Percentiles rank a stretch among this genome's conserved stretches.
Conservation (phyloP, 1,284 basidiomycete genomes). For the Stereum hirsutum region DNA sequence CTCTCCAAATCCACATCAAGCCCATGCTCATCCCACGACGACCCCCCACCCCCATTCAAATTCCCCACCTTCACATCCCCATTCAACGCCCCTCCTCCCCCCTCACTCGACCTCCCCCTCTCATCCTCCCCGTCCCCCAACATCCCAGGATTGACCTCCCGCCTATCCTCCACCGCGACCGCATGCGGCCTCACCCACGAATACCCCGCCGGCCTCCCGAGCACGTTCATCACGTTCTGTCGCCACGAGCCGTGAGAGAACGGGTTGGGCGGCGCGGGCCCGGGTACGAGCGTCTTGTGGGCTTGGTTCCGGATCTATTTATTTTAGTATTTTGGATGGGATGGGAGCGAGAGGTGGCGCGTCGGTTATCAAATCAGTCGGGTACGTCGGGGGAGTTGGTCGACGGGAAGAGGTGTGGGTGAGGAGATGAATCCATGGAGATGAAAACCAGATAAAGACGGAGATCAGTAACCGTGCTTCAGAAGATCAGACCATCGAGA, state of each 20-base stretch:
- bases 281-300: conserved; percentile 56
- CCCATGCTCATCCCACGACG: background rate
- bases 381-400: too few relatives aligned
- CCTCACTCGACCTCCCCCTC: background rate
- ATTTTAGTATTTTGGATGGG: too few relatives aligned
- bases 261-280: conserved; percentile 61
- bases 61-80: too few relatives aligned
- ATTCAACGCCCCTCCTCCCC: background rate
- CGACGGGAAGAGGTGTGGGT: too few relatives aligned
- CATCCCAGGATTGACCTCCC: conserved; percentile 55
- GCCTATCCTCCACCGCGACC: conserved; percentile 55
- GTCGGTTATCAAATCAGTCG: too few relatives aligned
- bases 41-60: too few relatives aligned
- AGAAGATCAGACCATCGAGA: too few relatives aligned
- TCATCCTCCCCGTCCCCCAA: conserved; percentile 13
- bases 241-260: conserved; percentile 71
- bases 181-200: conserved; percentile 57
- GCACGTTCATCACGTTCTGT: conserved; percentile 54
- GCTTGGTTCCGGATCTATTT: conserved; percentile 73
- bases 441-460: too few relatives aligned
- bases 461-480: too few relatives aligned
- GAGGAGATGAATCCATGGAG: too few relatives aligned
- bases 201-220: conserved; percentile 63
- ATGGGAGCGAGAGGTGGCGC: too few relatives aligned
- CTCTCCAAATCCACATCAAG: conserved; percentile 1